Evolutionary conservation across 768 basidiomycete species (phyloP), one percentile per base, ranked within the genome.

Genomic region (Tricholomella constricta): DNA sequence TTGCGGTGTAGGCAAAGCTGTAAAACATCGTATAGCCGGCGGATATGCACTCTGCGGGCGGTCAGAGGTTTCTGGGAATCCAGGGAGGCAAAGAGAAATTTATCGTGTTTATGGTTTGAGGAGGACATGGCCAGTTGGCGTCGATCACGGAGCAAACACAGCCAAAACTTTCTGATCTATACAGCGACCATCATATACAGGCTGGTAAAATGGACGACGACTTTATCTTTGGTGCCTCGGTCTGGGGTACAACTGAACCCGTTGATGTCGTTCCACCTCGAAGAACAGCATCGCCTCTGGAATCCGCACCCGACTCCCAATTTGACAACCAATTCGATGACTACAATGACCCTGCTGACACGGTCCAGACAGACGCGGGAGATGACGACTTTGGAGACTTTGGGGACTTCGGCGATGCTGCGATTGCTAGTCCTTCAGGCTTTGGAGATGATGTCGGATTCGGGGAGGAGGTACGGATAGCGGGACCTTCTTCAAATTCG

Each of bases 381-480:
- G 86, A 89, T 41, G 92, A 91, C 59, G 89, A 91, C 53, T 91
- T 91, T 69, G 89, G 85, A 45, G 91, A 93, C 59, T 93, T 93
- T 69, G 91, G 87, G 15, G 93, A 94, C 63, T 93, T 93, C 68
- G 90, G 84, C 60, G 89, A 89, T 57, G 83, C 78, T 66, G 64
- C 75, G 56, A 65, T 58, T 48, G 55, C 62, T 25, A 52, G 59
- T 31, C 56, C 64, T 32, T 65, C 69, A 41, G 62, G 64, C 17
- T 80, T 83, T 57, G 65, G 57, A 17, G 74, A 71, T 29, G 62
- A 60, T 20, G 63, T 55, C 12, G 65, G 57, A 17, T 76, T 81
- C 63, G 69, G 59, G 45, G 72, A 72, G 44, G 69, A 74, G 61
- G 56, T 69, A 31, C 70, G 64, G 42, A 67, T 72, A 62, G 69